These are phyloP conservation scores for Trypanosoma caninum DNA, from an alignment of 208 protist genomes.

Conservation along the genomic window DNA sequence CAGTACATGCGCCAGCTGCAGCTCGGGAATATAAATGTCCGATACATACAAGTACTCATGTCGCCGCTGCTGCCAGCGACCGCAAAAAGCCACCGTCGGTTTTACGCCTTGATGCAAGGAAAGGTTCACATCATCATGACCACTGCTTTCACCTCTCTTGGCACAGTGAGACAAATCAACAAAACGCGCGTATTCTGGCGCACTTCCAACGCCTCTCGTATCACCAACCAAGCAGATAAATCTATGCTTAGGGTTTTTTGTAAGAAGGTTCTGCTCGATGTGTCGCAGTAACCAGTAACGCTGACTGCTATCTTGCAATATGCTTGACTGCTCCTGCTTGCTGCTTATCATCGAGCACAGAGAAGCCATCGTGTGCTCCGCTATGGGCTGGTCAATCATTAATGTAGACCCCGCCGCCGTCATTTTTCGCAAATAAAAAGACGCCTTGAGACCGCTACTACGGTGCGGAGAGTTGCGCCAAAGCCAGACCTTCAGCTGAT, in stretches of 20 bases:
- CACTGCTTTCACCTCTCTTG: background rate
- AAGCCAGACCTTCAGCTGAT: conserved; percentile 86
- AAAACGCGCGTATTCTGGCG: conserved; percentile 58
- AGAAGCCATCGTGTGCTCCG: conserved; percentile 80
- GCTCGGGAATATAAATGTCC: conserved; percentile 76
- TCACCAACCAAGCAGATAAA: conserved; percentile 75
- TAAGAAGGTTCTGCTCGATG: conserved; percentile 44
- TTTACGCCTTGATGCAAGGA: background rate
- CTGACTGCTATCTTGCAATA: conserved; percentile 81
- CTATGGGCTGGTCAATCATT: conserved; percentile 41
- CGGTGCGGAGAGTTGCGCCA: conserved; percentile 25
- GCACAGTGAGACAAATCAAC: background rate
- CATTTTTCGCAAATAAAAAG: background rate
- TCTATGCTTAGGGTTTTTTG: conserved; percentile 16
- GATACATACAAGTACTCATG: conserved; percentile 53
- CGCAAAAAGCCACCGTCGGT: conserved; percentile 13
- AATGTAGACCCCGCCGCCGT: background rate
- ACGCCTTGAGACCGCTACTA: conserved; percentile 1
- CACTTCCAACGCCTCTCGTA: conserved; percentile 53
- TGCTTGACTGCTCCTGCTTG: conserved; percentile 72
- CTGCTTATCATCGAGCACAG: conserved; percentile 79
- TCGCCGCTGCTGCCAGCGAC: conserved; percentile 23
- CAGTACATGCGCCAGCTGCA: conserved; percentile 76
- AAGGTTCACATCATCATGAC: background rate
- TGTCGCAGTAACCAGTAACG: conserved; percentile 77